phyloP scores from a whole-genome alignment of 2,329 filamentous ascomycete genomes.

The Teratosphaeria zuluensis region DNA sequence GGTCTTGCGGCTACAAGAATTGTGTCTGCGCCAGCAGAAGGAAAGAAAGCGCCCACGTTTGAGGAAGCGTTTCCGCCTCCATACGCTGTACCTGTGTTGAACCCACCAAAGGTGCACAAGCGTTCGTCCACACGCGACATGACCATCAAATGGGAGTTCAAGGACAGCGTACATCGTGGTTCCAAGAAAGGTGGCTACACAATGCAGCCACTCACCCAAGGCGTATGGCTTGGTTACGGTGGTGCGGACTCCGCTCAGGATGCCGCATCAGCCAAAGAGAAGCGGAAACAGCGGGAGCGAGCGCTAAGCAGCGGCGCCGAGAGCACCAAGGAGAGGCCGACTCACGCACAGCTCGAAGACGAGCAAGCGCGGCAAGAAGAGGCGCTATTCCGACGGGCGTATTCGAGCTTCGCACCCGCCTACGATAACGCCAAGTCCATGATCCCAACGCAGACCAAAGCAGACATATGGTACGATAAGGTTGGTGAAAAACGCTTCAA shows the following conservation, averaged over 20 bases:
- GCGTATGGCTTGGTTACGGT: constrained; percentile 54
- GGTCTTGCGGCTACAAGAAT: constrained; percentile 64
- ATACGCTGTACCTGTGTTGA: constrained; percentile 53
- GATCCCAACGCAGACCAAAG: constrained; percentile 56
- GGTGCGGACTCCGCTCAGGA: constrained; percentile 34
- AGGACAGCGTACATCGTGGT: constrained; percentile 17
- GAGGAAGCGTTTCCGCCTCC: constrained; percentile 67
- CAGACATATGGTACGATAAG: constrained; percentile 67
- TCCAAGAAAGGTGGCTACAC: constrained; percentile 49
- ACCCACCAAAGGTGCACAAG: constrained; percentile 60
- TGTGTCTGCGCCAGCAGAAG: constrained; percentile 40
- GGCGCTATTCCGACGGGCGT: constrained; percentile 63
- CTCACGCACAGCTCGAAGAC: constrained; percentile 25
- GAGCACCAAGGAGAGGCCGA: constrained; percentile 33
- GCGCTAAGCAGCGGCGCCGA: constrained; percentile 56
- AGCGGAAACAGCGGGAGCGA: constrained; percentile 60
- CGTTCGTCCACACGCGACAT: constrained; percentile 52
- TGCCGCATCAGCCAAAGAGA: constrained; percentile 51
- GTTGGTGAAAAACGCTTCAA: constrained; percentile 57
- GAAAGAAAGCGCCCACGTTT: constrained; percentile 50
- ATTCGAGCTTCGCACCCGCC: constrained; percentile 69
- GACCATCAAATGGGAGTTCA: constrained; percentile 36
- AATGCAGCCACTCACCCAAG: constrained; percentile 54
- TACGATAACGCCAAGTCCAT: constrained; percentile 64
- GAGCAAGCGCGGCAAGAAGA: constrained; percentile 53